Conservation (phyloP, 139 green algal species). For the Chlamydomonas eustigma region DNA sequence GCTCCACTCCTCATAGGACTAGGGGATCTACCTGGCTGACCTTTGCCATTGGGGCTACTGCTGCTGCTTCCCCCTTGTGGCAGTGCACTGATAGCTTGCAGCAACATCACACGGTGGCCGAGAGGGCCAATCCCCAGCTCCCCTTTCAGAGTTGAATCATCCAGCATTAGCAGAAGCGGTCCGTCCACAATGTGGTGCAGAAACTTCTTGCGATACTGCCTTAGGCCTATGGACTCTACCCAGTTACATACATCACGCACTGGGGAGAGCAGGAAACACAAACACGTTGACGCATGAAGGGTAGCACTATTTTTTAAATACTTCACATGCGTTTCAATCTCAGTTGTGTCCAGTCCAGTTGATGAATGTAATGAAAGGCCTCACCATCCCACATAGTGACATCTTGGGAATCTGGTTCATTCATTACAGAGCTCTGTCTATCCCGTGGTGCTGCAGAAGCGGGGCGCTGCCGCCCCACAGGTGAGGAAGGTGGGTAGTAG, state of each 20-base stretch:
- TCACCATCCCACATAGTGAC: conserved; percentile 26
- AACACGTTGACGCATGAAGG: too few relatives aligned
- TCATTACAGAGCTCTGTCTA: conserved; percentile 9
- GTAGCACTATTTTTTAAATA: too few relatives aligned
- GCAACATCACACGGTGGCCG: conserved; percentile 50
- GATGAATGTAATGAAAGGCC: too few relatives aligned
- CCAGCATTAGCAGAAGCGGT: conserved; percentile 52
- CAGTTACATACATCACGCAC: conserved; percentile 59
- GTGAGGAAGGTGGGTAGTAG: too few relatives aligned
- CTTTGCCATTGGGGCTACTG: background rate
- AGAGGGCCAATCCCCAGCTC: conserved; percentile 65
- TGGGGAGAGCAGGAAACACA: conserved; percentile 11
- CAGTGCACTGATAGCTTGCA: conserved; percentile 34
- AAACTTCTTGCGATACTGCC: conserved; percentile 68
- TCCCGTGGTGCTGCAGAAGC: conserved; percentile 28
- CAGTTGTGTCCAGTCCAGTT: too few relatives aligned
- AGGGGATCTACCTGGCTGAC: background rate
- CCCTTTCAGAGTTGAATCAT: conserved; percentile 6
- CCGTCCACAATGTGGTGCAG: conserved; percentile 62
- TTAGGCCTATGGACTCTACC: conserved; percentile 62
- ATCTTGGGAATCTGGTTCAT: conserved; percentile 19
- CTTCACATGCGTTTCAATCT: too few relatives aligned
- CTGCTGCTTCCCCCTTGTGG: background rate
- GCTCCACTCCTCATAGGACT: background rate
- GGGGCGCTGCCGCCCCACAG: conserved; percentile 12